Conservation (phyloP, 106 monocot genomes). For the Acorus calamus region DNA sequence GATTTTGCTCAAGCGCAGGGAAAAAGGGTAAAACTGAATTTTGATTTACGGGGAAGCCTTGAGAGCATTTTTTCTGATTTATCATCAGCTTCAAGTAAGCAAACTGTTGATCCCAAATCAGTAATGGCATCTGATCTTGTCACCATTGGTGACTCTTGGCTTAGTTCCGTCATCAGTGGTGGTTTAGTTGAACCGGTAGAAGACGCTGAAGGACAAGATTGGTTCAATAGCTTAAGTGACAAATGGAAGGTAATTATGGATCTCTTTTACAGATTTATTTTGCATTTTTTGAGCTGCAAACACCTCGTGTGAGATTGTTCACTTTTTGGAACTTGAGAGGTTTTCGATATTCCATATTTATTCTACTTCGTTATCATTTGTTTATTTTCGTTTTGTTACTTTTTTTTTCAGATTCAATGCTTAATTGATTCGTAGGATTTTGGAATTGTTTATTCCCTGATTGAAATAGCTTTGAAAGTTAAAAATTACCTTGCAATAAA, state of each 20-base stretch:
- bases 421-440: too few species aligned
- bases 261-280: not conserved
- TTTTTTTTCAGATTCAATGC: too few species aligned
- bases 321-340: too few species aligned
- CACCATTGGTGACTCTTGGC: slow-evolving; percentile 90
- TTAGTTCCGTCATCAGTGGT: slow-evolving; percentile 45
- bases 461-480: too few species aligned
- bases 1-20: slow-evolving; percentile 86
- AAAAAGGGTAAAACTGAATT: slow-evolving; percentile 45
- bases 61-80: slow-evolving; percentile 62
- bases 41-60: slow-evolving; percentile 44
- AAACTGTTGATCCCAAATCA: slow-evolving; percentile 47
- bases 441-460: too few species aligned
- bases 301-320: too few species aligned
- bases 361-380: too few species aligned
- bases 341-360: too few species aligned
- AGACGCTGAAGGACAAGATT: slow-evolving; percentile 56
- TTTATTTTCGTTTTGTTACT: too few species aligned
- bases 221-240: slow-evolving; percentile 55
- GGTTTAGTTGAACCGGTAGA: slow-evolving; percentile 74
- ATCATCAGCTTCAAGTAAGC: slow-evolving; percentile 43
- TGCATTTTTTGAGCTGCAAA: too few species aligned
- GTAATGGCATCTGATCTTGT: slow-evolving; percentile 88
- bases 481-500: too few species aligned
- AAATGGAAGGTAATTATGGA: slow-evolving; percentile 80